Base-by-base conservation (phyloP, 805 yeast genomes). In the Hyphopichia homilentoma region DNA sequence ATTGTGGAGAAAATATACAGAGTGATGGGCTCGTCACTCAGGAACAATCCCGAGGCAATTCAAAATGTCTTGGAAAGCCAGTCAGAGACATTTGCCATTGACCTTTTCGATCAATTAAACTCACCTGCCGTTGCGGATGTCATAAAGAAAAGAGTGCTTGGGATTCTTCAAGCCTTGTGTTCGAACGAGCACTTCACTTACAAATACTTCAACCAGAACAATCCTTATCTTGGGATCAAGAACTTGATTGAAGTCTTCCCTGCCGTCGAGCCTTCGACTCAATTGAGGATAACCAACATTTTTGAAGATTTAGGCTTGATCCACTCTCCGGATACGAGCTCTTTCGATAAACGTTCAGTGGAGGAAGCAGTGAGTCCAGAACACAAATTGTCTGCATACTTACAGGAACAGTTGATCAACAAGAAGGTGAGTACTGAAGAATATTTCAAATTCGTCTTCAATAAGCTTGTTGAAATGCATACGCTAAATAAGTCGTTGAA, bases 21-120 rank as follows among this genome's bases (percentile, higher is more conserved):
- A 39, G 64, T 82, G 18, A 61, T 88, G 36, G 80, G 84, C 0
- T 69, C 85, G 4, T 57, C 89, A 4, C 54, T 87, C 27, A 69
- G 96, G 45, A 87, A 87, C 52, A 88, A 88, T 50, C 78, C 77
- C 2, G 73, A 71, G 2, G 87, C 88, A 0, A 41, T 70, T 2
- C 54, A 54, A 2, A 64, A 64, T 33, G 58, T 72, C 9, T 36
- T 60, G 21, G 34, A 40, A 4, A 44, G 49, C 16, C 50, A 51
- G 24, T 34, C 45, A 7, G 23, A 27, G 12, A 34, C 16, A 11
- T 53, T 52, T 27, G 37, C 57, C 5, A 40, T 40, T 8, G 35
- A 37, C 9, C 41, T 57, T 16, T 54, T 55, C 27, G 29, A 29
- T 1, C 38, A 45, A n/a, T 51, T 64, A 34, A 23, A 29, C 4